Conservation (phyloP, 164 flowering plant species). For the Vitis amurensis region DNA sequence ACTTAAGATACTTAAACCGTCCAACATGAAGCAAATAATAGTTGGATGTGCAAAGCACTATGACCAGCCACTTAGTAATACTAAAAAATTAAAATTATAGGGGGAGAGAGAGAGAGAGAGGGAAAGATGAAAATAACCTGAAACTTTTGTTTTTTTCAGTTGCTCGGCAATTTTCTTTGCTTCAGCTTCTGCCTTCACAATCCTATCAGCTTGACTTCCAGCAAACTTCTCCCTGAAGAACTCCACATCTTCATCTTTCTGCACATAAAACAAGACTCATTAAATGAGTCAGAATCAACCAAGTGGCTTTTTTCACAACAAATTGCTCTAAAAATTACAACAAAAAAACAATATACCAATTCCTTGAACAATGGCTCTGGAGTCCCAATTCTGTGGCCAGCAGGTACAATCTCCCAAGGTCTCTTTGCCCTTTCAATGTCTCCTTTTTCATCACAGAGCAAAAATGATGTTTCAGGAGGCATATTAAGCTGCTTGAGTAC, state of each 20-base stretch:
- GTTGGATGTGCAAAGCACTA: too few relatives aligned
- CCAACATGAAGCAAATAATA: not conserved
- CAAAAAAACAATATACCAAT: slow-evolving; percentile 47
- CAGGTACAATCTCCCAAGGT: slow-evolving; percentile 83
- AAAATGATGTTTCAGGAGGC: slow-evolving; percentile 45
- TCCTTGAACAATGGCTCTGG: slow-evolving; percentile 85
- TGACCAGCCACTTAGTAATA: too few relatives aligned
- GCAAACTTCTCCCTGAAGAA: slow-evolving; percentile 63
- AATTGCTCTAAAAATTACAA: not conserved
- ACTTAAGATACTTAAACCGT: not conserved
- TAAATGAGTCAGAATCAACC: not conserved
- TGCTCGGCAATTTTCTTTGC: slow-evolving; percentile 59
- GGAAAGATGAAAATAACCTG: slow-evolving; percentile 41
- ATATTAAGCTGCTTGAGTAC: slow-evolving; percentile 88
- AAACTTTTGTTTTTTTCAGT: slow-evolving; percentile 62
- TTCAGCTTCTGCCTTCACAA: slow-evolving; percentile 67
- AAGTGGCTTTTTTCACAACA: not conserved
- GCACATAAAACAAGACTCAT: slow-evolving; percentile 11
- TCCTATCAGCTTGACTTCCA: slow-evolving; percentile 94
- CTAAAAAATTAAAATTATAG: not conserved
- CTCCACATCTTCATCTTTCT: slow-evolving; percentile 80
- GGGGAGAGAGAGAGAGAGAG: not conserved
- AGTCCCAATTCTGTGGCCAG: slow-evolving; percentile 74
- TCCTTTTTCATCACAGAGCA: slow-evolving; percentile 66
- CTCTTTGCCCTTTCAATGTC: slow-evolving; percentile 55